Evolutionary conservation across 2,329 filamentous ascomycete species (phyloP).

Genomic region (Metarhizium guizhouense): DNA sequence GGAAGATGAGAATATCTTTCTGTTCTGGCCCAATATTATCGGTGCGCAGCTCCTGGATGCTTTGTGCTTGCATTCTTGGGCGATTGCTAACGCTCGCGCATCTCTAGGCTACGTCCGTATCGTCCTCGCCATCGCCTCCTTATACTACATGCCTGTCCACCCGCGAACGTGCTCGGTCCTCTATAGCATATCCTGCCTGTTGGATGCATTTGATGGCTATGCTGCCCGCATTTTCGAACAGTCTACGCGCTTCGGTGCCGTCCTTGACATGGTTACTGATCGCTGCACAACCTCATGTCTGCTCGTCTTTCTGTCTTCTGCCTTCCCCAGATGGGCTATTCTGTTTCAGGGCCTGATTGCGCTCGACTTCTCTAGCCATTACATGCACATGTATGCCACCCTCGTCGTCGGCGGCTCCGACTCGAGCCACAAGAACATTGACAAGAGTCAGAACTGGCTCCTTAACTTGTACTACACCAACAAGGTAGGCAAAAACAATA

Average conservation of each 20-base stretch:
- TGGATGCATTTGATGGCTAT: constrained; percentile 90
- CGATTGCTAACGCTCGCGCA: not conserved
- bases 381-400: constrained; percentile 98
- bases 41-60: constrained; percentile 38
- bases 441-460: constrained; percentile 78
- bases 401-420: constrained; percentile 75
- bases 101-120: constrained; percentile 64
- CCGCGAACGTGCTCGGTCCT: constrained; percentile 88
- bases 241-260: constrained; percentile 89
- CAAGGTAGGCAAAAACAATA: constrained; percentile 53
- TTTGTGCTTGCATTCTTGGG: not conserved
- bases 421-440: constrained; percentile 87
- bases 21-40: constrained; percentile 76
- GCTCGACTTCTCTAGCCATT: constrained; percentile 90
- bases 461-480: constrained; percentile 96
- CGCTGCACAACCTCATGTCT: constrained; percentile 93
- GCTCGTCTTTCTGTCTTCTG: constrained; percentile 87
- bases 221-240: constrained; percentile 77
- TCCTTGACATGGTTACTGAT: constrained; percentile 98
- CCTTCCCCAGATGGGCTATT: constrained; percentile 89
- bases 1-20: constrained; percentile 63
- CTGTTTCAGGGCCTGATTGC: constrained; percentile 90
- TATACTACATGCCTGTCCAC: constrained; percentile 99
- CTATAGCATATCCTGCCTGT: constrained; percentile 88
- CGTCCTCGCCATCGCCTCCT: constrained; percentile 74